Evolutionary conservation across 192 early-diverging fungal genomes (phyloP).

Genomic region (Coemansia javaensis): DNA sequence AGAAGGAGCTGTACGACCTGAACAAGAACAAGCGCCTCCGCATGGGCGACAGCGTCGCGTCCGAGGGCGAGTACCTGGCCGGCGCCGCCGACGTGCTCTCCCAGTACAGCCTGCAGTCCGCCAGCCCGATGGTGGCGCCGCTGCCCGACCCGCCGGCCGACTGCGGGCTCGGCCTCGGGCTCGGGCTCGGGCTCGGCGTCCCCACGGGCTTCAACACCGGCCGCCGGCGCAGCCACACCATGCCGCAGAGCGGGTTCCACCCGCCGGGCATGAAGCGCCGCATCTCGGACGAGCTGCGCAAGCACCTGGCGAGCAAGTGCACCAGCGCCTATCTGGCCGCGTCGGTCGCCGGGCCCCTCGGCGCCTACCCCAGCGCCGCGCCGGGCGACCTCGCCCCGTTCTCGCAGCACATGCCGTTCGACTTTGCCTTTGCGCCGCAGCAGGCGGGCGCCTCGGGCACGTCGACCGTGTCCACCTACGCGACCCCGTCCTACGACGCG

Average conservation of each 20-base stretch:
- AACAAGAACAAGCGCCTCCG: slow-evolving; percentile 42
- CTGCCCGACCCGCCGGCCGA: not conserved
- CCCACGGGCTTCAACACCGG: slow-evolving; percentile 30
- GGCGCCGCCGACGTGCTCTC: slow-evolving; percentile 12
- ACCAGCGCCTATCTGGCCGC: slow-evolving; percentile 25
- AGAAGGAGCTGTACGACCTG: slow-evolving; percentile 48
- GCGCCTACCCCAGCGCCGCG: not conserved
- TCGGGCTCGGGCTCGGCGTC: slow-evolving; percentile 9
- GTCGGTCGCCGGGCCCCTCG: not conserved
- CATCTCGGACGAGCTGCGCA: slow-evolving; percentile 49
- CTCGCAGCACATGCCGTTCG: slow-evolving; percentile 12
- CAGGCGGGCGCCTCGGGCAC: slow-evolving; percentile 5
- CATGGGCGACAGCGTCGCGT: slow-evolving; percentile 18
- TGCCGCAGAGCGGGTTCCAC: slow-evolving; percentile 32
- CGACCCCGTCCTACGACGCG: not conserved
- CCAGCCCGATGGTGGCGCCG: not conserved
- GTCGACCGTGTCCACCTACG: not conserved
- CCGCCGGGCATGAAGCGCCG: slow-evolving; percentile 39
- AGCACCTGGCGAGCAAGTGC: slow-evolving; percentile 46
- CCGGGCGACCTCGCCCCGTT: not conserved
- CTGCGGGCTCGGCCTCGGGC: slow-evolving; percentile 15
- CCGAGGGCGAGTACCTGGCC: slow-evolving; percentile 17
- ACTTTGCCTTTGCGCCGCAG: slow-evolving; percentile 34
- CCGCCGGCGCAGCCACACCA: slow-evolving; percentile 44
- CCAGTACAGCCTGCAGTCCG: not conserved